Evolutionary conservation across 192 early-diverging fungal genomes (phyloP), one percentile per base, ranked within the genome.

Genomic region (Coemansia sp.): DNA sequence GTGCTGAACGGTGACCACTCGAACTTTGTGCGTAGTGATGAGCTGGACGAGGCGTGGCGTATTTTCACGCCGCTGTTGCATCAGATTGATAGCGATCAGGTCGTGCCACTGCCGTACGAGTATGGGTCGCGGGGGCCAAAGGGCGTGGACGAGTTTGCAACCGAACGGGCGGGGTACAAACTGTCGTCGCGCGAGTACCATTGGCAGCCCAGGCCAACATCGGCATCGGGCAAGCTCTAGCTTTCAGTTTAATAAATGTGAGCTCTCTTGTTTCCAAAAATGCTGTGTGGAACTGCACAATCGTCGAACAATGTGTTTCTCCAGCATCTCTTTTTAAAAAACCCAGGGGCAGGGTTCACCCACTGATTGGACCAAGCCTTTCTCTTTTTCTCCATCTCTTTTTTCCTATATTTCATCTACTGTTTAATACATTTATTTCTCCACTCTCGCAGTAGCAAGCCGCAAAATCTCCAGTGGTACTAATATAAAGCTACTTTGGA

Each of bases 21-120:
- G 59, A 96, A 97, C 85, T 96, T 98, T 90, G 92, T 97, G 31
- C 85, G 92, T 48, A 85, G 88, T 69, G 92, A 94, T 75, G 93
- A 95, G 83, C 83, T 98, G 19, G 94, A 95, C 69, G 92, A 89
- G 61, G 94, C 96, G 6, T 98, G 96, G 96, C 91, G 91, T 78
- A 95, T 98, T 54, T 97, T 98, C 72, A 98, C 96, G 0, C 96
- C 96, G 9, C 81, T 97, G 26, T 79, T 98, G 54, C 94, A 97
- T 83, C 76, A 89, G 65, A 93, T 97, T 67, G 93, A 95, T 59
- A 57, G 61, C 14, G 82, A 83, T 52, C 80, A 85, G 76, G 80
- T 89, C 38, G 74, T 84, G 47, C 88, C 93, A 6, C 72, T 89
- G 54, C 84, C 86, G 4, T 97, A 97, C 77, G 75, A 85, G 55